Base-by-base conservation (phyloP, 225 moss, liverwort and hornwort species). In the Pseudisothecium myosuroides region DNA sequence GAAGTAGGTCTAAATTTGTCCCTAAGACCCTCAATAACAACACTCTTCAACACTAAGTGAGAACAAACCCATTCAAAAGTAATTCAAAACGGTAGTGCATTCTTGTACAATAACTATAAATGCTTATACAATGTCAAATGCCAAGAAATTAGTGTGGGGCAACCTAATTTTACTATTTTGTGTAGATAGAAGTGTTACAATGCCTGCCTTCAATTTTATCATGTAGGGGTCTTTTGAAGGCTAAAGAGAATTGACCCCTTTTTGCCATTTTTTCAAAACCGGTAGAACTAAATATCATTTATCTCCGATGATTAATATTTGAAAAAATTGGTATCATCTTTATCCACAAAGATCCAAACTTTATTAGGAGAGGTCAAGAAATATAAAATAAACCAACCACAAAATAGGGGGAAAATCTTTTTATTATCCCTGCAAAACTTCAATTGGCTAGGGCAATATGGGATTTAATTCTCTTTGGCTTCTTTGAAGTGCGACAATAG, bases 241-340 rank as follows among this genome's bases (percentile, higher is more conserved):
- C 4, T 1, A 11, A 1, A 2, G 11, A 47, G 29, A 17, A 28
- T 17, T 28, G 28, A 45, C 6, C 9, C 3, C 6, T 4, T 29
- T 29, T 29, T 45, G 10, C 6, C 28, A 45, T 10, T 28, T 73
- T 16, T 69, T 71, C 14, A 24, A 8, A 71, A 72, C 5, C 9
- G 0, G 5, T 72, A 24, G 26, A 72, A 26, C 3, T 43, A n/a
- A n/a, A n/a, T 43, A 26, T 41, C 9, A 8, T 41, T 26, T 26
- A 26, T 41, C 5, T 9, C 3, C 5, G 2, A 71, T 41, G 71
- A 41, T 71, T 5, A 27, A 41, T 5, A 13, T 69, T 23, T 7
- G 7, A 23, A 12, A 12, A n/a, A 14, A 17, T 4, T n/a, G 7
- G 41, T 41, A 41, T 26, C 3, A 5, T 8, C 41, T 14, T 24